Evolutionary conservation across 257 asterid species (phyloP).

Genomic region (Petunia axillaris): DNA sequence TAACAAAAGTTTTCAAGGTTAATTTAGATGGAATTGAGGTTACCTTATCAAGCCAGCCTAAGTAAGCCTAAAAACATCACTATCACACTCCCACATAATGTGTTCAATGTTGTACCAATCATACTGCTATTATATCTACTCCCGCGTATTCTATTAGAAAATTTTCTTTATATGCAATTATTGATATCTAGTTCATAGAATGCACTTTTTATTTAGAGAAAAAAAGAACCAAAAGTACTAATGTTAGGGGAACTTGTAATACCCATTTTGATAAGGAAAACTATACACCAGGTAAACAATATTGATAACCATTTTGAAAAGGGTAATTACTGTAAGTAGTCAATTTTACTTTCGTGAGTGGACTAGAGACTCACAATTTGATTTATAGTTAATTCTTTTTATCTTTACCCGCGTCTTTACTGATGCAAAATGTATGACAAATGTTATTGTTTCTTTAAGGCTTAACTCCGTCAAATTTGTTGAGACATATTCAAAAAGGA

Average conservation of each 20-base stretch:
- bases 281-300: not conserved
- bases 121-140: not conserved
- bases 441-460: too few species aligned
- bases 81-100: not conserved
- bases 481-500: too few species aligned
- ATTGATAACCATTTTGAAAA: not conserved
- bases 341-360: too few species aligned
- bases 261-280: too few species aligned
- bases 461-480: too few species aligned
- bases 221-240: not conserved
- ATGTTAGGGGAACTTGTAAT: too few species aligned
- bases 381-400: too few species aligned
- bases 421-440: too few species aligned
- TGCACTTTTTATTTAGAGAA: not conserved
- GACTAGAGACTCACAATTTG: not conserved
- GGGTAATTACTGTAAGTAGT: not conserved
- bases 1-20: not conserved
- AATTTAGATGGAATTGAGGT: not conserved
- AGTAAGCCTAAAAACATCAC: not conserved
- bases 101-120: not conserved
- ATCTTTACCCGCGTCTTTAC: too few species aligned
- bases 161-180: not conserved
- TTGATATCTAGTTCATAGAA: conserved; percentile 4
- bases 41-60: too few species aligned
- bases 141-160: not conserved